These are phyloP conservation scores for Lodderomyces theae DNA, from an alignment of 1,139 yeast genomes.

Conservation along the genomic window DNA sequence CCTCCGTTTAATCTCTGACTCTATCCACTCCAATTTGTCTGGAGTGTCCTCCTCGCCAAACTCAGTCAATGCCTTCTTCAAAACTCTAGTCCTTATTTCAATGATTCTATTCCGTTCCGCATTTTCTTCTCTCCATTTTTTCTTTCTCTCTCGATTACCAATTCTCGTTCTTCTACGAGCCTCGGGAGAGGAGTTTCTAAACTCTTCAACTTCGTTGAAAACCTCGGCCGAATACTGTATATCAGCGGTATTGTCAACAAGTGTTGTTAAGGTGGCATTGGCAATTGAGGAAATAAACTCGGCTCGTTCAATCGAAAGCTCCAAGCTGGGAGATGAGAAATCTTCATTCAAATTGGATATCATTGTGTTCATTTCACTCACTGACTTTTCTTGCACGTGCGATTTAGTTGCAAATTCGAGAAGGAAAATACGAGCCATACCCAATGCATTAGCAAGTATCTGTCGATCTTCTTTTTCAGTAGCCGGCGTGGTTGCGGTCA, in stretches of 20 bases:
- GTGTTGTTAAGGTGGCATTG: constrained; percentile 30
- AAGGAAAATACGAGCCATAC: constrained; percentile 40
- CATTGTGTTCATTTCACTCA: constrained; percentile 26
- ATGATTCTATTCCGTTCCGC: constrained; percentile 81
- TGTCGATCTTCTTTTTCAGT: not conserved
- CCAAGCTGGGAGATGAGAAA: not conserved
- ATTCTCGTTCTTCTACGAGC: constrained; percentile 57
- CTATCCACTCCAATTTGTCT: constrained; percentile 68
- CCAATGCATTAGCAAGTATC: constrained; percentile 25
- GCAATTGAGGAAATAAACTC: constrained; percentile 29
- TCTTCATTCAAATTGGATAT: constrained; percentile 20
- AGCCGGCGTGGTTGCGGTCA: constrained; percentile 5
- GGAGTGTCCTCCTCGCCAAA: constrained; percentile 62
- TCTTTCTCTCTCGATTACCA: constrained; percentile 82
- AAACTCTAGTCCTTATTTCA: constrained; percentile 75
- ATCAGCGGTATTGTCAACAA: constrained; percentile 25
- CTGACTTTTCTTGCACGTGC: constrained; percentile 16
- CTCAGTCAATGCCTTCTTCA: constrained; percentile 63
- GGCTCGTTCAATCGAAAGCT: constrained; percentile 13
- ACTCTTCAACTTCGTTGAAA: constrained; percentile 23
- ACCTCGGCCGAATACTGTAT: constrained; percentile 18
- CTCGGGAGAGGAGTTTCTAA: constrained; percentile 32
- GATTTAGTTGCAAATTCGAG: constrained; percentile 1
- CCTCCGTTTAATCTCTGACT: constrained; percentile 65
- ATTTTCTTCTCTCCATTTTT: constrained; percentile 87